These are phyloP conservation scores for Davidsoniella australis DNA, from an alignment of 2,329 filamentous ascomycete species.

Conservation along the genomic window DNA sequence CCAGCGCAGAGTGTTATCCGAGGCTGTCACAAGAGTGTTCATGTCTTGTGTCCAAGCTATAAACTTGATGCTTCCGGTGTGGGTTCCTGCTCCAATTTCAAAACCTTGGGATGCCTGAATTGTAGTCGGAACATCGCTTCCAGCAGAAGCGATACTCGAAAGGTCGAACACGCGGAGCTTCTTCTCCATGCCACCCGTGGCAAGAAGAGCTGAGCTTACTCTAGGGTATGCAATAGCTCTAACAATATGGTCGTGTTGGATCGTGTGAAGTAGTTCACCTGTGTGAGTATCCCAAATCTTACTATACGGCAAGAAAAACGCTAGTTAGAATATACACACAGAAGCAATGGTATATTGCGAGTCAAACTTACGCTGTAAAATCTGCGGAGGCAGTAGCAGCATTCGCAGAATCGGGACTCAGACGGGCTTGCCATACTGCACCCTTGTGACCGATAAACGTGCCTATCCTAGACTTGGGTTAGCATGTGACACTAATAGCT, in stretches of 20 bases:
- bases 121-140: conserved; percentile 12
- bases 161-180: conserved; percentile 90
- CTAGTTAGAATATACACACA: not conserved
- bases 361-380: conserved; percentile 61
- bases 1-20: conserved; percentile 86
- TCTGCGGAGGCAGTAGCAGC: conserved; percentile 91
- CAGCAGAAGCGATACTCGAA: conserved; percentile 33
- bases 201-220: conserved; percentile 66
- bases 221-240: conserved; percentile 81
- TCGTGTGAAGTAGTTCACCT: conserved; percentile 70
- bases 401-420: conserved; percentile 73
- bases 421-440: conserved; percentile 86
- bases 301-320: conserved; percentile 26
- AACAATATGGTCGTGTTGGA: conserved; percentile 90
- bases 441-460: conserved; percentile 98
- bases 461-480: conserved; percentile 52
- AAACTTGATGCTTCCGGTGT: conserved; percentile 81
- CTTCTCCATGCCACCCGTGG: conserved; percentile 91
- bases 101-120: conserved; percentile 49
- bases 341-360: not conserved
- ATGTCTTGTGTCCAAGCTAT: conserved; percentile 87
- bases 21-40: conserved; percentile 78
- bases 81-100: conserved; percentile 73
- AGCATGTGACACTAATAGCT: not conserved
- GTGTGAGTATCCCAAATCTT: conserved; percentile 97